Percentiles rank a stretch among this genome's conserved stretches.
phyloP scores from a whole-genome alignment of 2,329 filamentous ascomycete species.

The Xylariaceae sp. region DNA sequence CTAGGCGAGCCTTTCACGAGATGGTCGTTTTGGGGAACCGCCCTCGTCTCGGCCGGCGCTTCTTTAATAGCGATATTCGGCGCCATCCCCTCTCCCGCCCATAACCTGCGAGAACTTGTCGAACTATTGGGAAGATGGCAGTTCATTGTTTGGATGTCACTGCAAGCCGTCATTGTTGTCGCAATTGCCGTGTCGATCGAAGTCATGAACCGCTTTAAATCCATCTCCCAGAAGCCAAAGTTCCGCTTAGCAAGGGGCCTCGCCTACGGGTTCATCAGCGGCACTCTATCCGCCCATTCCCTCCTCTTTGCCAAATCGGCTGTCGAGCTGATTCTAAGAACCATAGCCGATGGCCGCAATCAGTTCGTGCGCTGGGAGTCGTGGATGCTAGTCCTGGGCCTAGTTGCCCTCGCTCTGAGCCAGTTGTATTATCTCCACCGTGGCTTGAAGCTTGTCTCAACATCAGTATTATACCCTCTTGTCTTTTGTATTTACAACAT shows the following conservation, averaged over 20 bases:
- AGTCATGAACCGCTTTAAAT: conserved; percentile 48
- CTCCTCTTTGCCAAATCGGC: conserved; percentile 93
- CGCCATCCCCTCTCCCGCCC: conserved; percentile 87
- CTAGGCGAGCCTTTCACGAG: conserved; percentile 89
- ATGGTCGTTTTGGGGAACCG: conserved; percentile 85
- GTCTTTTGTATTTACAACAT: conserved; percentile 99
- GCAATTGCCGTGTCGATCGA: conserved; percentile 62
- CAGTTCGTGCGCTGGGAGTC: conserved; percentile 95
- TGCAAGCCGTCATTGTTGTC: conserved; percentile 70
- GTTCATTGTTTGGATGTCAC: conserved; percentile 85
- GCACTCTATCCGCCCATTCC: conserved; percentile 89
- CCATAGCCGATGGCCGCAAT: conserved; percentile 78
- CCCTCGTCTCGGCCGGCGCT: conserved; percentile 84
- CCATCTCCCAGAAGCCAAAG: conserved; percentile 56
- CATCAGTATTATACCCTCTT: conserved; percentile 90
- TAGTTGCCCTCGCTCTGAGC: conserved; percentile 75
- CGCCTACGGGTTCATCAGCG: conserved; percentile 83
- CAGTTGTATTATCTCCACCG: conserved; percentile 95
- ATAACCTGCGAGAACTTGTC: conserved; percentile 78
- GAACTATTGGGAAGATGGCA: conserved; percentile 65
- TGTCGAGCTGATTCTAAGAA: conserved; percentile 86
- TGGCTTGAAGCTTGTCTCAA: conserved; percentile 90
- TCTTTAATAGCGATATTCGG: conserved; percentile 90
- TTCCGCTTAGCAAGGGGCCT: conserved; percentile 77
- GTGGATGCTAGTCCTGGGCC: conserved; percentile 81